These are phyloP conservation scores for Talaromyces sp. DNA, from an alignment of 2,329 filamentous ascomycete species.

Conservation along the genomic window DNA sequence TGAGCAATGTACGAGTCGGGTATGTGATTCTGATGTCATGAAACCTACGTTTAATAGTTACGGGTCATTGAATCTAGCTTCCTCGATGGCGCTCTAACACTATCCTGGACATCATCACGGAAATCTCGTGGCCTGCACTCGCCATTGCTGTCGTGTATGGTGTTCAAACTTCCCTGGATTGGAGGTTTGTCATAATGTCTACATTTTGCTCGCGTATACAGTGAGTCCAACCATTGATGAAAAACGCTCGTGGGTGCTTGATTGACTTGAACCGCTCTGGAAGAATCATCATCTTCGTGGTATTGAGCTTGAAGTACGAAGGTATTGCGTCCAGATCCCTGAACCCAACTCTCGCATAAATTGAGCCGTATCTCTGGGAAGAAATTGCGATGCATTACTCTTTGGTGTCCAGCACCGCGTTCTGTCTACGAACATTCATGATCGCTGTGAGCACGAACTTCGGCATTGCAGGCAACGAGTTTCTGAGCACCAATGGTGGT, in stretches of 20 bases:
- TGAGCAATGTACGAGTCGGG: constrained; percentile 28
- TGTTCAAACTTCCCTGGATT: constrained; percentile 32
- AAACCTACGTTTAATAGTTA: neutral
- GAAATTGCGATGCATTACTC: constrained; percentile 36
- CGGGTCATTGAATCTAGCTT: constrained; percentile 22
- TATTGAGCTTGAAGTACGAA: constrained; percentile 36
- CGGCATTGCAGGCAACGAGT: constrained; percentile 31
- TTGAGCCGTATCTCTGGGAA: constrained; percentile 35
- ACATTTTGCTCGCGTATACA: constrained; percentile 36
- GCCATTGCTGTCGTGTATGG: constrained; percentile 29
- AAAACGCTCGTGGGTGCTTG: neutral
- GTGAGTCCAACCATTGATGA: constrained; percentile 27
- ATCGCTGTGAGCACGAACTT: constrained; percentile 37
- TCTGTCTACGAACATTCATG: constrained; percentile 37
- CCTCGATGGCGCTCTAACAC: constrained; percentile 35
- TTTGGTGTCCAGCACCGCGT: constrained; percentile 37
- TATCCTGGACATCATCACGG: constrained; percentile 35
- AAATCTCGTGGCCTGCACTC: constrained; percentile 32
- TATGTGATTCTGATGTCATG: constrained; percentile 15
- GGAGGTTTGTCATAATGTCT: constrained; percentile 32
- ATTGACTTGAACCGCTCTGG: constrained; percentile 7
- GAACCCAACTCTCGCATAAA: constrained; percentile 35
- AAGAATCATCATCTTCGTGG: constrained; percentile 36
- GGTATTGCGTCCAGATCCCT: constrained; percentile 27
- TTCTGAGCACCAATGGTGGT: neutral